These are phyloP conservation scores for Naganishia albida DNA, from an alignment of 1,284 basidiomycete genomes.

Conservation along the genomic window DNA sequence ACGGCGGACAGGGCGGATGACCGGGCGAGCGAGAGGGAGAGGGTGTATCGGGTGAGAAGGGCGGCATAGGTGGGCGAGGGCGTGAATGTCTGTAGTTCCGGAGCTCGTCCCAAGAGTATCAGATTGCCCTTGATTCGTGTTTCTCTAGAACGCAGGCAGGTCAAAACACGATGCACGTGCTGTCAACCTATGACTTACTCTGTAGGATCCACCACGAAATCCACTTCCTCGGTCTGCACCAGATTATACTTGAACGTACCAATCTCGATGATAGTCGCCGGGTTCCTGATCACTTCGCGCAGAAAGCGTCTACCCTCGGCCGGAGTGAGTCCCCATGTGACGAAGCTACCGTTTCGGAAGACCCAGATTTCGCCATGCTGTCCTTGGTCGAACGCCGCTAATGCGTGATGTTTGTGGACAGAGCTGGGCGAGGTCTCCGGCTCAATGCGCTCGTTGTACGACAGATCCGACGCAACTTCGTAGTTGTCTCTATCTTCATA, in stretches of 20 bases:
- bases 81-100: slow-evolving; percentile 54
- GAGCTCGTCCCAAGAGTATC: slow-evolving; percentile 76
- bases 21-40: slow-evolving; percentile 82
- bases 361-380: slow-evolving; percentile 81
- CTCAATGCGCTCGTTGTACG: not conserved
- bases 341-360: slow-evolving; percentile 79
- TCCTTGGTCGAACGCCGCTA: slow-evolving; percentile 51
- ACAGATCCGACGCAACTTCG: slow-evolving; percentile 10
- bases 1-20: slow-evolving; percentile 80
- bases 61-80: slow-evolving; percentile 54
- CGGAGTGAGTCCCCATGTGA: slow-evolving; percentile 84
- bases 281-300: slow-evolving; percentile 61
- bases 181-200: slow-evolving; percentile 62
- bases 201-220: slow-evolving; percentile 82
- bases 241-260: slow-evolving; percentile 61
- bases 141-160: slow-evolving; percentile 56
- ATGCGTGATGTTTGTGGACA: slow-evolving; percentile 1
- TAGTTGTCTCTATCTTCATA: slow-evolving; percentile 22
- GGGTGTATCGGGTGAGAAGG: slow-evolving; percentile 79
- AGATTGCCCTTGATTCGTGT: slow-evolving; percentile 84
- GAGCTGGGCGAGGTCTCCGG: not conserved
- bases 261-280: slow-evolving; percentile 62
- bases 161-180: not conserved
- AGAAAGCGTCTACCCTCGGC: slow-evolving; percentile 71
- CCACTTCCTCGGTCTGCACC: slow-evolving; percentile 81